Base-by-base conservation (phyloP, 768 basidiomycete genomes). In the Pulveroboletus sp. region DNA sequence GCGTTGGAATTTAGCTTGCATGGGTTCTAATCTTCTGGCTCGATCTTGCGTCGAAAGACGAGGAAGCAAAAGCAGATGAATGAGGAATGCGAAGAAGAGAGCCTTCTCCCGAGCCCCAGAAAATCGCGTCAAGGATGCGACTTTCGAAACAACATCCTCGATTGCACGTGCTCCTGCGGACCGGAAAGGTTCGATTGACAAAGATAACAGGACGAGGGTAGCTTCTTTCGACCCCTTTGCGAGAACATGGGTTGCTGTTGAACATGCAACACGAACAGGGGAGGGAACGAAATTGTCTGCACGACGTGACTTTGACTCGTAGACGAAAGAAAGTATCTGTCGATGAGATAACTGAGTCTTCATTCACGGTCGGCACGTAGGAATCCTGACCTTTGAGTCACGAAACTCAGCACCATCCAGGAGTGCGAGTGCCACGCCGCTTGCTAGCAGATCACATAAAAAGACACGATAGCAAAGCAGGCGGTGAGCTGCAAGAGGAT, bases 271-370 rank as follows among this genome's bases (percentile, higher is more conserved):
- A 23, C 50, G 54, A 31, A 65, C 11, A 17, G 37, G 16, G 6
- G 16, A 1, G 1, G 59, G 55, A 6, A 62, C 10, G 19, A 23
- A 59, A 58, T 63, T 30, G 58, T 45, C 14, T 35, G 2, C 23
- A 42, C n/a, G 24, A 34, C 31, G 49, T 23, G 68, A 67, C 29
- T 59, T 75, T 56, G 55, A 70, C 46, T 77, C 76, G 43, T 73
- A 79, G 11, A 87, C 74, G 54, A 86, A 85, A 0, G 85, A 72
- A 12, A 79, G 61, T 32, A 85, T 76, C 85, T 86, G 55, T 41
- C 14, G 26, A 24, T 0, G 11, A 42, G n/a, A 26, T 7, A 23
- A 19, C 14, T 45, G 10, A 40, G 22, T 9, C 12, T 12, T 12
- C 17, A 9, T 10, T 39, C 29, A 10, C 14, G 24, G 24, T 13